A percentile compares a stretch with the other conserved stretches of the same genome.
phyloP scores from a whole-genome alignment of 2,329 filamentous ascomycete genomes.

The Sporothrix schenckii region DNA sequence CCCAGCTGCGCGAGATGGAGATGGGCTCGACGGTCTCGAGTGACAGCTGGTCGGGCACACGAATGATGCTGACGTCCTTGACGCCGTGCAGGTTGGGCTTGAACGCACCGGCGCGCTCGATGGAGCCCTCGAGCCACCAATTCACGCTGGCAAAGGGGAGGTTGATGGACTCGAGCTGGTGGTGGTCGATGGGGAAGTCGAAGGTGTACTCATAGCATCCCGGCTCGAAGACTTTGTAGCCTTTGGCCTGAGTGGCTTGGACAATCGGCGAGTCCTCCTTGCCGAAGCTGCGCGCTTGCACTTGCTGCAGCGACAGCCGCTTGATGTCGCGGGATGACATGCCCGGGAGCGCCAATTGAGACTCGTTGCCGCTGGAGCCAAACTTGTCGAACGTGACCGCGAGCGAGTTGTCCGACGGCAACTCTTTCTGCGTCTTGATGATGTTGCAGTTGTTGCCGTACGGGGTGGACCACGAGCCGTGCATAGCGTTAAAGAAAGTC shows the following conservation, averaged over 20 bases:
- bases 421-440: constrained; percentile 51
- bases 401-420: constrained; percentile 41
- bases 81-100: constrained; percentile 81
- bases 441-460: constrained; percentile 64
- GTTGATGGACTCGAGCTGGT: constrained; percentile 84
- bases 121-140: constrained; percentile 81
- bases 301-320: constrained; percentile 76
- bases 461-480: constrained; percentile 62
- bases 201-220: constrained; percentile 72
- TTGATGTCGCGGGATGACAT: constrained; percentile 56
- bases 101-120: constrained; percentile 87
- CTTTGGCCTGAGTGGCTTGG: constrained; percentile 63
- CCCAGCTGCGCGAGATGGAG: constrained; percentile 90
- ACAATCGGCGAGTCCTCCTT: constrained; percentile 73
- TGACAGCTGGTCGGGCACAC: constrained; percentile 83
- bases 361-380: neutral
- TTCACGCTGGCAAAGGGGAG: constrained; percentile 84
- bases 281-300: constrained; percentile 80
- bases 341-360: constrained; percentile 32
- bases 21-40: constrained; percentile 91
- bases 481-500: constrained; percentile 85
- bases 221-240: constrained; percentile 83
- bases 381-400: constrained; percentile 23
- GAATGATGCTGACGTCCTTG: constrained; percentile 81
- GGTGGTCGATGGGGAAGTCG: constrained; percentile 85